Conservation (phyloP, 108 stramenopile species). For the Epithemia pelagica region DNA sequence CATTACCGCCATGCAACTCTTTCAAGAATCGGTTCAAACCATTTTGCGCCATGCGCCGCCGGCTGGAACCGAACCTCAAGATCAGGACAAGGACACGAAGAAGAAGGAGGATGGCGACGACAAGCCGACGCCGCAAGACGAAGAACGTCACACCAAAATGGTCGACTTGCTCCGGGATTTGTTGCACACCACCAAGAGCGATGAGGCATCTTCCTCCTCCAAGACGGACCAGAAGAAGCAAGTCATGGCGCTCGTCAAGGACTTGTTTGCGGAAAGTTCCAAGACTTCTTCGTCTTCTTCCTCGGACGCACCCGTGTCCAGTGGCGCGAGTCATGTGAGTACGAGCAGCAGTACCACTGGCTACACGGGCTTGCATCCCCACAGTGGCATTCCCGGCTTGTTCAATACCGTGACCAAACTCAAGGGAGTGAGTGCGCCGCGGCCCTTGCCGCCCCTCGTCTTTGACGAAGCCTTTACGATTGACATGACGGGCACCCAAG, state of each 20-base stretch:
- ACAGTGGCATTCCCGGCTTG: conserved; percentile 8
- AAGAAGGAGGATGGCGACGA: not conserved
- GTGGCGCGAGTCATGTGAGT: too few species aligned
- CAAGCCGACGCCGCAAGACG: not conserved
- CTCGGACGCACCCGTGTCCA: not conserved
- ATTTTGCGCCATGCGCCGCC: too few species aligned
- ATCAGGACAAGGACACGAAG: not conserved
- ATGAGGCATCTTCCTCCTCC: not conserved
- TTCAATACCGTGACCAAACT: not conserved
- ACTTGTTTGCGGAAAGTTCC: not conserved
- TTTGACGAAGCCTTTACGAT: conserved; percentile 8
- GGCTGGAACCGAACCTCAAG: not conserved
- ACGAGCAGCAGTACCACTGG: not conserved
- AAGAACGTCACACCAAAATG: conserved; percentile 1
- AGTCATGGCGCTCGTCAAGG: not conserved
- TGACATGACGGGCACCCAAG: conserved; percentile 2
- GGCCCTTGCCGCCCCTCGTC: not conserved
- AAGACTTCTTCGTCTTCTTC: not conserved
- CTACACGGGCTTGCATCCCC: not conserved
- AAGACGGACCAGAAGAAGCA: not conserved
- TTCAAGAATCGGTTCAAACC: conserved; percentile 15
- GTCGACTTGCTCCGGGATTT: not conserved
- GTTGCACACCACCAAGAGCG: not conserved
- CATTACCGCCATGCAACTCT: conserved; percentile 13
- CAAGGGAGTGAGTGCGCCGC: not conserved